Conservation (phyloP, 371 early-diverging fungal genomes). For the Capillidium heterosporum region DNA sequence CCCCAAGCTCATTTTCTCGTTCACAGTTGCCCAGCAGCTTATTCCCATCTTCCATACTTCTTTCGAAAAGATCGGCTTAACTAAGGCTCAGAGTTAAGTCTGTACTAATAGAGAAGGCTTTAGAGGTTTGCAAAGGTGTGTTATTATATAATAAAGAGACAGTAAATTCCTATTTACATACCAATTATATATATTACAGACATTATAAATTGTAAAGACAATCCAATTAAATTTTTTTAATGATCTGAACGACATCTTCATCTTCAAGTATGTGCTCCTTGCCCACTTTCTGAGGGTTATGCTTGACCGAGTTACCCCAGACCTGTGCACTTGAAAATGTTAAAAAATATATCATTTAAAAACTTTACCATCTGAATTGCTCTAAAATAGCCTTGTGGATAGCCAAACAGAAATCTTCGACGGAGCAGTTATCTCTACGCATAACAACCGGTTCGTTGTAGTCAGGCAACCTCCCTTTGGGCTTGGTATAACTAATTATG, state of each 20-base stretch:
- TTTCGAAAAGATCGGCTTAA: conserved; percentile 21
- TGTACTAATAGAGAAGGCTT: too few relatives aligned
- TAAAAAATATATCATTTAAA: background rate
- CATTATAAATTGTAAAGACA: background rate
- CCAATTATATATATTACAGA: too few relatives aligned
- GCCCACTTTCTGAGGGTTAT: conserved; percentile 98
- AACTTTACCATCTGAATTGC: conserved; percentile 75
- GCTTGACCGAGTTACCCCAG: conserved; percentile 98
- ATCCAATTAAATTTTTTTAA: conserved; percentile 37
- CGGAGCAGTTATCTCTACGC: conserved; percentile 42
- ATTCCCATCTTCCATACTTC: conserved; percentile 61
- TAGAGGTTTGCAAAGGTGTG: too few relatives aligned
- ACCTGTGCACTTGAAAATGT: conserved; percentile 62
- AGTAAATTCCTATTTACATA: too few relatives aligned
- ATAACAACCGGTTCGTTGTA: conserved; percentile 94
- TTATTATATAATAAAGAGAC: too few relatives aligned
- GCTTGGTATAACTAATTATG: conserved; percentile 80
- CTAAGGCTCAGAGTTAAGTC: background rate
- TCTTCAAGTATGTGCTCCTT: conserved; percentile 87
- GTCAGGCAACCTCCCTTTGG: conserved; percentile 95
- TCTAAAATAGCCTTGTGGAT: conserved; percentile 93
- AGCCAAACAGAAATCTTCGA: conserved; percentile 95
- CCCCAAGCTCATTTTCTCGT: conserved; percentile 93
- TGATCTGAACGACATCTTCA: conserved; percentile 99
- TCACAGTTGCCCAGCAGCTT: conserved; percentile 88